Evolutionary conservation across 2,329 filamentous ascomycete genomes (phyloP), one percentile per base, ranked within the genome.

Genomic region (Ascochyta clinopodiicola): DNA sequence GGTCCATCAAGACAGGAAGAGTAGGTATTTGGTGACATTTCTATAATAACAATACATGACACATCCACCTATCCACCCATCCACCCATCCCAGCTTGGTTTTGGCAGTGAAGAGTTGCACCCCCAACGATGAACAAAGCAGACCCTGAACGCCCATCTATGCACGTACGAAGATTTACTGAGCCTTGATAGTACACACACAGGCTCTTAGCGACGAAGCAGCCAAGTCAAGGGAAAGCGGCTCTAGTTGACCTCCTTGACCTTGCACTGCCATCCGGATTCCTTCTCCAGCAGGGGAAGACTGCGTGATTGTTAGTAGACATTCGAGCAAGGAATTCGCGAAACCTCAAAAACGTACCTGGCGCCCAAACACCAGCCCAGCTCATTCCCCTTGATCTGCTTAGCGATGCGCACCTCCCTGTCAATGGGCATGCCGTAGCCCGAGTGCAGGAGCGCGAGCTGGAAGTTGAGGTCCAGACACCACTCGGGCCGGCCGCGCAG

Each of bases 371-470:
- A 98, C 95, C 95, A 99, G 35, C 95, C 95, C 69, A 99, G 80
- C 80, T 99, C 96, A 76, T 97, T 97, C 52, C 88, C 88, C 81
- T 96, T 94, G 73, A 99, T 96, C 84, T 97, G 96, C 89, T 99
- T 99, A 57, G 94, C 95, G 73, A 97, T 96, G 83, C 91, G 94
- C 63, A 99, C 92, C 78, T 99, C 95, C 35, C 96, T 86, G 65
- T 96, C 91, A 68, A 98, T 88, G 4, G 94, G 94, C 92, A 99
- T 97, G 66, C 98, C 95, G 71, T 99, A 99, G 3, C 95, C 95
- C 6, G 92, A 96, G 77, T 98, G 93, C 50, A 98, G 80, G 53
- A 99, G 82, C 24, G 91, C 91, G 68, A 96, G 80, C 92, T 97
- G 97, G 73, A 98, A 99, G 81, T 91, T 99, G 67, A 99, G 81